These are phyloP conservation scores for Wallacemonas sp. DNA, from an alignment of 208 protist genomes.

Conservation along the genomic window DNA sequence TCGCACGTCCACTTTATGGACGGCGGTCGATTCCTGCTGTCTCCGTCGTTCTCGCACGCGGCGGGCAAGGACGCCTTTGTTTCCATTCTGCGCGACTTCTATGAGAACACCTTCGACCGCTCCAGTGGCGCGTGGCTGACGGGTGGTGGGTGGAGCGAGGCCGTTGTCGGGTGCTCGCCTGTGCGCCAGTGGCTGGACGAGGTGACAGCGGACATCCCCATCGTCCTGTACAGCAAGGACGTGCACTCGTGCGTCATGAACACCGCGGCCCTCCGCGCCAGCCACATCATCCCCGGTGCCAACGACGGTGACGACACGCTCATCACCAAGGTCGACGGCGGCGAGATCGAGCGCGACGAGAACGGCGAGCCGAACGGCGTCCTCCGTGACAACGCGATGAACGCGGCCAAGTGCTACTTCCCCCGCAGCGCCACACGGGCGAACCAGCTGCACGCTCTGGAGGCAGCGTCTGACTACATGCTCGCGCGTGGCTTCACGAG, in stretches of 20 bases:
- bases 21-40: slow-evolving; percentile 37
- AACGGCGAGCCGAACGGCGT: slow-evolving; percentile 53
- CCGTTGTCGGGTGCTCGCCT: slow-evolving; percentile 53
- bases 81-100: slow-evolving; percentile 30
- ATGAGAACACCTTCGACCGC: slow-evolving; percentile 15
- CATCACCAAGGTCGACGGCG: slow-evolving; percentile 35
- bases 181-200: slow-evolving; percentile 59
- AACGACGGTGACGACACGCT: slow-evolving; percentile 27
- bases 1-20: slow-evolving; percentile 64
- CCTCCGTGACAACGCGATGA: slow-evolving; percentile 61
- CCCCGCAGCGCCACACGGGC: slow-evolving; percentile 20
- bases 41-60: slow-evolving; percentile 29
- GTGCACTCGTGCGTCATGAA: slow-evolving; percentile 62
- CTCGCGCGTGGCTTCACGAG: slow-evolving; percentile 47
- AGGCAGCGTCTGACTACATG: slow-evolving; percentile 32
- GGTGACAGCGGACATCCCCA: slow-evolving; percentile 34
- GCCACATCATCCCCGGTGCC: slow-evolving; percentile 46
- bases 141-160: slow-evolving; percentile 50
- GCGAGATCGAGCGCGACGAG: slow-evolving; percentile 36
- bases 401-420: slow-evolving; percentile 25
- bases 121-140: slow-evolving; percentile 39
- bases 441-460: slow-evolving; percentile 19
- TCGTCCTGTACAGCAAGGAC: slow-evolving; percentile 58
- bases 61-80: slow-evolving; percentile 33
- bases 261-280: slow-evolving; percentile 38